phyloP scores from a whole-genome alignment of 2,329 filamentous ascomycete species.

The Alternaria longipes region DNA sequence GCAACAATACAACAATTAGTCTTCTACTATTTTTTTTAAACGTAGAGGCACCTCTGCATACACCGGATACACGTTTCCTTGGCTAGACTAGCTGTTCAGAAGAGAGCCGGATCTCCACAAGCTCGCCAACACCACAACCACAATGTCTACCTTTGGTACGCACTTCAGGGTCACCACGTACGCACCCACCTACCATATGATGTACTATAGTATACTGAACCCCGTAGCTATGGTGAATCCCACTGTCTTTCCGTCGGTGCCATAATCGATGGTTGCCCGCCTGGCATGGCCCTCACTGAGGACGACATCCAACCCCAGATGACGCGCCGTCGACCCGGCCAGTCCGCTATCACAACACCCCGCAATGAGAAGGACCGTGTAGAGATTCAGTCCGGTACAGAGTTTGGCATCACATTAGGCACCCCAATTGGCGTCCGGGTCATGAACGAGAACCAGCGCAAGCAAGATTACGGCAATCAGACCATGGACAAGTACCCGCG shows the following conservation, averaged over 20 bases:
- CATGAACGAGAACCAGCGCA: slow-evolving; percentile 90
- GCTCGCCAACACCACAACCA: slow-evolving; percentile 18
- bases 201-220: too few relatives aligned
- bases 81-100: slow-evolving; percentile 1
- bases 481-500: slow-evolving; percentile 94
- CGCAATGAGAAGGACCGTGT: slow-evolving; percentile 92
- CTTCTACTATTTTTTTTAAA: neutral
- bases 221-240: slow-evolving; percentile 76
- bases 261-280: slow-evolving; percentile 92
- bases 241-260: slow-evolving; percentile 93
- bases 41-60: neutral
- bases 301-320: slow-evolving; percentile 93
- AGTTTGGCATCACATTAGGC: slow-evolving; percentile 87
- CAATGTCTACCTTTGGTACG: slow-evolving; percentile 79
- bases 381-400: slow-evolving; percentile 90
- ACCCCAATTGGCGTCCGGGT: slow-evolving; percentile 90
- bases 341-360: slow-evolving; percentile 89
- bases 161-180: slow-evolving; percentile 86
- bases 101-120: slow-evolving; percentile 11
- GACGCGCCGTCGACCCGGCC: slow-evolving; percentile 87
- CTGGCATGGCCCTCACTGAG: slow-evolving; percentile 85
- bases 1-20: neutral
- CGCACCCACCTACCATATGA: slow-evolving; percentile 39
- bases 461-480: slow-evolving; percentile 86
- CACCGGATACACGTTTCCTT: slow-evolving; percentile 9